A percentile compares a stretch with the other conserved stretches of the same genome.
Conservation (phyloP, 2,329 filamentous ascomycete species). For the Penicillium sclerotiorum region DNA sequence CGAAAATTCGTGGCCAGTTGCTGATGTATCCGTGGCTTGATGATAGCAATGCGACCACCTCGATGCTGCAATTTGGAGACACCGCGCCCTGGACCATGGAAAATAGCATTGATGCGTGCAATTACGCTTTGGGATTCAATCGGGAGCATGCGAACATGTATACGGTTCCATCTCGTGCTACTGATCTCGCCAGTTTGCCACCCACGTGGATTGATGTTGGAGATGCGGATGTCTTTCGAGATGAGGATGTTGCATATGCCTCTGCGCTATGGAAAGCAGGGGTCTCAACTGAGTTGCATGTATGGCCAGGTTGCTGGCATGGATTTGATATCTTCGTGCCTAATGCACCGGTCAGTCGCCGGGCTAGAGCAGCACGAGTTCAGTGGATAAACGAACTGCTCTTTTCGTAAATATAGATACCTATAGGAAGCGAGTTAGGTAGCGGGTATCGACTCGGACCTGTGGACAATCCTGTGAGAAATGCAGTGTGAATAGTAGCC, state of each 20-base stretch:
- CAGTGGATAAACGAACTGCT: slow-evolving; percentile 5
- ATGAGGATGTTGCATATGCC: slow-evolving; percentile 16
- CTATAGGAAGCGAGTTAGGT: no score
- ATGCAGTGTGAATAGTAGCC: no score
- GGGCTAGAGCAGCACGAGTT: background rate
- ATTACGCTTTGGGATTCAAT: slow-evolving; percentile 2
- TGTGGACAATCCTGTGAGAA: no score
- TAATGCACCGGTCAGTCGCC: background rate
- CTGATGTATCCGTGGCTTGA: slow-evolving; percentile 23
- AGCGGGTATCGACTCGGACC: no score
- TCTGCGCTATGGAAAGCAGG: slow-evolving; percentile 10
- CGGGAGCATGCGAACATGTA: slow-evolving; percentile 2
- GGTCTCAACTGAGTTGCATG: slow-evolving; percentile 15
- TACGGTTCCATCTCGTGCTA: slow-evolving; percentile 7
- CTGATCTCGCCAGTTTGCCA: slow-evolving; percentile 7
- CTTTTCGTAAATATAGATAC: background rate
- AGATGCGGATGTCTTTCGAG: slow-evolving; percentile 15
- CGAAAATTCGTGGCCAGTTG: slow-evolving; percentile 19
- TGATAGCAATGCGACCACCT: slow-evolving; percentile 11
- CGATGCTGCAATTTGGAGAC: slow-evolving; percentile 13
- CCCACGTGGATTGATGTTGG: slow-evolving; percentile 18
- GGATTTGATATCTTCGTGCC: slow-evolving; percentile 12
- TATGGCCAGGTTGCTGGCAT: slow-evolving; percentile 16
- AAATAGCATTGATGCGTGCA: slow-evolving; percentile 4
- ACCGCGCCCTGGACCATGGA: slow-evolving; percentile 2